Conservation (phyloP, 768 basidiomycete genomes). For the Boletales sp. region DNA sequence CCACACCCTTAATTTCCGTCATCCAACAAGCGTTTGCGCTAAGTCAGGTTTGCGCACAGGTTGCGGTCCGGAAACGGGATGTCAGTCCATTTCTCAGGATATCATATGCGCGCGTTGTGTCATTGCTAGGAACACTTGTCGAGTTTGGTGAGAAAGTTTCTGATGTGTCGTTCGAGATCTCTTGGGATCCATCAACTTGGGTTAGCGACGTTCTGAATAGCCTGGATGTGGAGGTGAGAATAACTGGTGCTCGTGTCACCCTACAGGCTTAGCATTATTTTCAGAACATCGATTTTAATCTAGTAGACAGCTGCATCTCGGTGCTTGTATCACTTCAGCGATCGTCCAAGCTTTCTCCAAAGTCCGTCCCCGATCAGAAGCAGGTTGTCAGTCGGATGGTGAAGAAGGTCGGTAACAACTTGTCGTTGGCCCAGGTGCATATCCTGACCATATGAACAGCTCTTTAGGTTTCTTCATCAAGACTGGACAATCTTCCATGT, state of each 20-base stretch:
- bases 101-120: slow-evolving; percentile 49
- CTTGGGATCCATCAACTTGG: slow-evolving; percentile 70
- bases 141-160: slow-evolving; percentile 35
- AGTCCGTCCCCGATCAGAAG: slow-evolving; percentile 52
- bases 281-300: slow-evolving; percentile 50
- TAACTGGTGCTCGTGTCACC: background rate
- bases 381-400: slow-evolving; percentile 58
- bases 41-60: slow-evolving; percentile 42
- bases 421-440: background rate
- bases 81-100: slow-evolving; percentile 40
- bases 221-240: slow-evolving; percentile 54
- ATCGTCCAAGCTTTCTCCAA: slow-evolving; percentile 47
- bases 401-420: slow-evolving; percentile 36
- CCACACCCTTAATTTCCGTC: slow-evolving; percentile 51
- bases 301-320: slow-evolving; percentile 61
- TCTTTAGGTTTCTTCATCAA: slow-evolving; percentile 71
- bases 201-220: slow-evolving; percentile 47
- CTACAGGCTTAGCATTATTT: slow-evolving; percentile 6
- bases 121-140: slow-evolving; percentile 49
- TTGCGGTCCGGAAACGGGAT: slow-evolving; percentile 30
- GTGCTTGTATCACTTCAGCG: slow-evolving; percentile 54
- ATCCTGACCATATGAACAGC: slow-evolving; percentile 34
- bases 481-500: slow-evolving; percentile 71
- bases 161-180: slow-evolving; percentile 33
- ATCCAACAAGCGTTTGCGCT: slow-evolving; percentile 54